Percentiles rank a stretch among this genome's conserved stretches.
These are phyloP conservation scores for Pulveroboletus sp. DNA, from an alignment of 768 basidiomycete genomes.

Conservation along the genomic window DNA sequence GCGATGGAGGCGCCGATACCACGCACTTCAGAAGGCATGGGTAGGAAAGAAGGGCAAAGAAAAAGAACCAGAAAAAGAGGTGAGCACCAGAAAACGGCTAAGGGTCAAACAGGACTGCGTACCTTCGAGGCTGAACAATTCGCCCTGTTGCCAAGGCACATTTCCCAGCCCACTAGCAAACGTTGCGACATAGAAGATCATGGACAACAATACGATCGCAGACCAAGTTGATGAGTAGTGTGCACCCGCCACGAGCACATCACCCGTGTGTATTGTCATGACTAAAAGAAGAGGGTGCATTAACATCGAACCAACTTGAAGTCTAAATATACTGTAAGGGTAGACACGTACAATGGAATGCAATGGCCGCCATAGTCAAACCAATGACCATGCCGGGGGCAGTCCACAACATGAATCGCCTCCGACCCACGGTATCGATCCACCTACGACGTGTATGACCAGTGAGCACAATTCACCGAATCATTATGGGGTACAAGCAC, in stretches of 20 bases:
- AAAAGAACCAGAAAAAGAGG: not conserved
- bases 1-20: conserved; percentile 75
- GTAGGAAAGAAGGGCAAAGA: too few species aligned
- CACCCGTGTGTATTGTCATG: conserved; percentile 59
- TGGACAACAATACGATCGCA: conserved; percentile 67
- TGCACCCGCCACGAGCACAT: conserved; percentile 55
- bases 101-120: too few species aligned
- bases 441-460: conserved; percentile 60
- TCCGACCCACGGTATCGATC: too few species aligned
- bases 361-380: conserved; percentile 58
- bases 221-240: conserved; percentile 63
- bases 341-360: conserved; percentile 48
- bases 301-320: not conserved
- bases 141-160: conserved; percentile 87
- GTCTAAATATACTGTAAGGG: conserved; percentile 33
- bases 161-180: conserved; percentile 80
- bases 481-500: not conserved
- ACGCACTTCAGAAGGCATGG: conserved; percentile 49
- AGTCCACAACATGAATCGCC: conserved; percentile 71
- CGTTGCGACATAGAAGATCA: conserved; percentile 80
- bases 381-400: conserved; percentile 73
- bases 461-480: conserved; percentile 56
- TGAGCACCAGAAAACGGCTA: not conserved
- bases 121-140: conserved; percentile 78
- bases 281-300: conserved; percentile 30